Evolutionary conservation across 805 yeast species (phyloP), one percentile per base, ranked within the genome.

Genomic region (Saccharomyces paradoxus): DNA sequence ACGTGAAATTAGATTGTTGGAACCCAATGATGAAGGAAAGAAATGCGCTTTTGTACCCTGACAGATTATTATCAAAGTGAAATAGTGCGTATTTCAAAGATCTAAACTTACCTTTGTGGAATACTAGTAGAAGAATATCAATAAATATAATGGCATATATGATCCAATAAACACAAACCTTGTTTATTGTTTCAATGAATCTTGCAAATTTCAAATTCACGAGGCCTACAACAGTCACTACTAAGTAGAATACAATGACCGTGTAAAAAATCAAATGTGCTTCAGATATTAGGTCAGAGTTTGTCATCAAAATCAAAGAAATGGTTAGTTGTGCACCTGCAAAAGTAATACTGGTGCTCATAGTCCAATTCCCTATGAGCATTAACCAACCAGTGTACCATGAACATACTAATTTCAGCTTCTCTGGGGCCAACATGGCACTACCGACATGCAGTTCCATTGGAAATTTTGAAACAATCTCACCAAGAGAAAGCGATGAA

Each of bases 341-440:
- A 68, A 83, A 87, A 24, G 87, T 77, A 52, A 85, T 83, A 56
- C 88, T 81, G 4, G 85, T 81, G 55, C 87, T 81, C 79, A 84
- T 86, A 2, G 89, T 79, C 88, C 89, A 83, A 64, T 85, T 86
- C 0, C 94, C 94, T 27, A 87, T 74, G 21, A 86, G 71, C 52
- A 86, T 71, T 57, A 82, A 79, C 87, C 91, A 87, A 0, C 94
- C 94, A 0, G 89, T 84, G 62, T 79, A 81, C 92, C 92, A 87
- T 2, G 89, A 82, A 50, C 83, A 74, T 4, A 81, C 65, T 41
- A 77, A 68, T n/a, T 86, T 77, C 56, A 81, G 79, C 49, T 74
- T 74, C 13, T 80, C 80, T 53, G 78, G 79, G 17, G 89, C 83
- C 46, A 87, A 70, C 55, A 87, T 80, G 8, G 89, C 87, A 60